Conservation (phyloP, 2,329 filamentous ascomycete genomes). For the Coniochaeta ligniaria region DNA sequence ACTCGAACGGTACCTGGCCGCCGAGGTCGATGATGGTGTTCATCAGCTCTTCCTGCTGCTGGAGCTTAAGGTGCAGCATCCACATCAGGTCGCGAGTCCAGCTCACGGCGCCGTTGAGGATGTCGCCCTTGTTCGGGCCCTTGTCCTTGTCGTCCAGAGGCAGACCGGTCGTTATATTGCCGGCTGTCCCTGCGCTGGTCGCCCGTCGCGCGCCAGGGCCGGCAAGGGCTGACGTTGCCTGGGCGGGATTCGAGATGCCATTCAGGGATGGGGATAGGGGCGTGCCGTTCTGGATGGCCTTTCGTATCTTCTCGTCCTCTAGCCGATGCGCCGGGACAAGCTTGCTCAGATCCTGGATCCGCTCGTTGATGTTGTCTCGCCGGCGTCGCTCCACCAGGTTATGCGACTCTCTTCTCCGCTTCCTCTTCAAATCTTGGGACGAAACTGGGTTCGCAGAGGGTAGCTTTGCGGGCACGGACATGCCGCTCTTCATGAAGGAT, state of each 20-base stretch:
- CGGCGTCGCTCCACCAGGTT: conserved; percentile 92
- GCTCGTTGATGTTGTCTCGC: conserved; percentile 96
- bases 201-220: conserved; percentile 78
- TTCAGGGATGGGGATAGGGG: conserved; percentile 78
- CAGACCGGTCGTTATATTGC: conserved; percentile 85
- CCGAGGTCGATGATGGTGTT: conserved; percentile 68
- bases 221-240: conserved; percentile 80
- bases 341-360: conserved; percentile 92
- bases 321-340: conserved; percentile 87
- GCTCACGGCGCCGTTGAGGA: conserved; percentile 91
- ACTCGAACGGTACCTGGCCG: conserved; percentile 69
- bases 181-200: conserved; percentile 51
- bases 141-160: conserved; percentile 97
- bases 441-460: conserved; percentile 47
- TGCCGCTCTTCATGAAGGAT: conserved; percentile 70
- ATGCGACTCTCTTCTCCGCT: conserved; percentile 86
- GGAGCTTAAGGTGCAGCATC: conserved; percentile 83
- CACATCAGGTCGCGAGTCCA: conserved; percentile 99
- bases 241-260: conserved; percentile 59
- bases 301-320: conserved; percentile 94
- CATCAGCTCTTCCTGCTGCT: conserved; percentile 81
- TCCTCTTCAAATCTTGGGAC: conserved; percentile 88
- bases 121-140: conserved; percentile 97
- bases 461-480: conserved; percentile 86
- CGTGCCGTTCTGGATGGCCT: conserved; percentile 87